Evolutionary conservation across 2,329 filamentous ascomycete genomes (phyloP).

Genomic region (Sarocladium brachiariae): DNA sequence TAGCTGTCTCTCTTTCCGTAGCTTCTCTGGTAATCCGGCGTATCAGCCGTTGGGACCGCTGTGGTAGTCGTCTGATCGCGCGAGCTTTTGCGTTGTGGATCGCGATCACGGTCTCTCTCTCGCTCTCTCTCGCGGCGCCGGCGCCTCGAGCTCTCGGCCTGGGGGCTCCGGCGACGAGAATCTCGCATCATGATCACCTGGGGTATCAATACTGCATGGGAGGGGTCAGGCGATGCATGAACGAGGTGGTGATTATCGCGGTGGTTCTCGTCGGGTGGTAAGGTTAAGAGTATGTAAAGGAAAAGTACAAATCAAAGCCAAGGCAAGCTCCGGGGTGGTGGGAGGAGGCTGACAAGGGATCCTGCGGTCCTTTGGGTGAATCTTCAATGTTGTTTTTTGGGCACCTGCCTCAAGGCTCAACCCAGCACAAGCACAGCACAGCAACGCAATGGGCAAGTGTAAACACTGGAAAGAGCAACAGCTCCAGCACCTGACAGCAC

Average conservation of each 20-base stretch:
- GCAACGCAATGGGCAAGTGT: background rate
- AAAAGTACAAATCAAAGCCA: background rate
- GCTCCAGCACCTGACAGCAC: background rate
- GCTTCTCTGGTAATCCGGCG: background rate
- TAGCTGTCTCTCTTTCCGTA: background rate
- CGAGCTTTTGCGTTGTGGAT: slow-evolving; percentile 18
- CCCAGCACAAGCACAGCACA: background rate
- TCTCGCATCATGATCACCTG: slow-evolving; percentile 43
- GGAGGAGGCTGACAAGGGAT: slow-evolving; percentile 1
- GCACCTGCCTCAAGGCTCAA: background rate
- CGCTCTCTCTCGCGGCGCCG: slow-evolving; percentile 26
- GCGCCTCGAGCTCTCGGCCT: slow-evolving; percentile 41
- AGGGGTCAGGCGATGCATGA: slow-evolving; percentile 4
- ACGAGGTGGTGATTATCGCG: background rate
- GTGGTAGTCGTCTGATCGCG: slow-evolving; percentile 18
- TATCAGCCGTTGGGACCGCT: background rate
- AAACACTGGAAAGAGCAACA: background rate
- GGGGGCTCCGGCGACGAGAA: slow-evolving; percentile 47
- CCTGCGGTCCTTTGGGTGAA: background rate
- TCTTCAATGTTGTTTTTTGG: slow-evolving; percentile 8
- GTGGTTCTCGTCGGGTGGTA: background rate
- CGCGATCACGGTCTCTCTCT: slow-evolving; percentile 8
- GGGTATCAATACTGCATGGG: slow-evolving; percentile 8
- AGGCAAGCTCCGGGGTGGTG: slow-evolving; percentile 1
- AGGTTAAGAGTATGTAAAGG: background rate